phyloP scores from a whole-genome alignment of 441 rosid genomes.

The Melastoma candidum region DNA sequence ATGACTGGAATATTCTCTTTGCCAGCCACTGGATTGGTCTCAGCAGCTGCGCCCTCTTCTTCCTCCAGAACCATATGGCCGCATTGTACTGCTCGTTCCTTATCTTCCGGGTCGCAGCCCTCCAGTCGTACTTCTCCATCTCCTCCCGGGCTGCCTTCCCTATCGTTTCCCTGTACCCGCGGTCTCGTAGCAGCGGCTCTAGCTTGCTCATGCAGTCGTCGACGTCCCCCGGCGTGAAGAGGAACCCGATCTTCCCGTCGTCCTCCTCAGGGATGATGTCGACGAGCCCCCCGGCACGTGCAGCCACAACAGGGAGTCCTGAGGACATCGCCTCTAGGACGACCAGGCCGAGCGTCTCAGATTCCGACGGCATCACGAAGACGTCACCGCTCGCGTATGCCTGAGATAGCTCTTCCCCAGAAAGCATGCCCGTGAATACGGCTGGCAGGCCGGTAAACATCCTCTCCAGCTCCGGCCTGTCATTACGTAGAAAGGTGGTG shows the following conservation, averaged over 20 bases:
- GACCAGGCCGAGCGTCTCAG: constrained; percentile 91
- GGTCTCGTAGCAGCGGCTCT: constrained; percentile 39
- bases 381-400: constrained; percentile 97
- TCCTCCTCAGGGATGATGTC: constrained; percentile 86
- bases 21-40: constrained; percentile 76
- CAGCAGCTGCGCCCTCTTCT: constrained; percentile 60
- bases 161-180: constrained; percentile 54
- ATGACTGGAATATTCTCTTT: constrained; percentile 51
- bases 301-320: constrained; percentile 83
- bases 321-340: constrained; percentile 98
- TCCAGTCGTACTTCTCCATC: constrained; percentile 93
- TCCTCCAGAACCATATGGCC: constrained; percentile 97
- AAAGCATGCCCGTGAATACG: constrained; percentile 88
- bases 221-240: constrained; percentile 73
- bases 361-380: constrained; percentile 93
- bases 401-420: constrained; percentile 86
- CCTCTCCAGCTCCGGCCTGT: constrained; percentile 80
- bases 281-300: constrained; percentile 89
- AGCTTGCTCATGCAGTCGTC: constrained; percentile 83
- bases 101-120: constrained; percentile 77
- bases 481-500: constrained; percentile 1
- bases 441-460: constrained; percentile 83
- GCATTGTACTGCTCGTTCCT: constrained; percentile 90
- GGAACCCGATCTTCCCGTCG: constrained; percentile 78
- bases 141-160: constrained; percentile 89